Base-by-base conservation (phyloP, 2,329 filamentous ascomycete genomes). In the Orbilia brochopaga region DNA sequence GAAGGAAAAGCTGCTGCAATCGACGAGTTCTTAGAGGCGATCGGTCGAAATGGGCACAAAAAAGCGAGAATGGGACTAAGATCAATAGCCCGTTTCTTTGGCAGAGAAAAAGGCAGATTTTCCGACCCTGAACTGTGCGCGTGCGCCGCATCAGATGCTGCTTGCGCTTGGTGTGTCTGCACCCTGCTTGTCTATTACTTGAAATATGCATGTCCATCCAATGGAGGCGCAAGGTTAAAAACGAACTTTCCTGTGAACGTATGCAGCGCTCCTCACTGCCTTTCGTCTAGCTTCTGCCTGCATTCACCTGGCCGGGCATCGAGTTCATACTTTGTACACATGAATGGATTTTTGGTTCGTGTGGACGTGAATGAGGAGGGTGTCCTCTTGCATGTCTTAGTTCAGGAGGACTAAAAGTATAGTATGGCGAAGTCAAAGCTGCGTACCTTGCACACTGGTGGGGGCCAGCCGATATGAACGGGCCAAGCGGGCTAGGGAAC, bases 281-380 rank as follows among this genome's bases (percentile, higher is more conserved):
- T 66, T 58, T 60, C 27, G 55, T 66, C 52, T 66, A 66, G 55
- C 48, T 50, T 10, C 19, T 42, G 17, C 19, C 15, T 42, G 37
- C 27, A 32, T 32, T 32, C 8, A 32, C 3, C 27, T 32, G 4
- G 8, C 27, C 27, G 27, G 27, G n/a, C n/a, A n/a, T n/a, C n/a
- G n/a, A n/a, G n/a, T n/a, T n/a, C n/a, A n/a, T n/a, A n/a, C n/a
- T n/a, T n/a, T n/a, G n/a, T n/a, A n/a, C n/a, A n/a, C n/a, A n/a
- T n/a, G n/a, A n/a, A n/a, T n/a, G n/a, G n/a, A n/a, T n/a, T n/a
- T n/a, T n/a, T n/a, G n/a, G n/a, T n/a, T n/a, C n/a, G n/a, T n/a
- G n/a, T n/a, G n/a, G n/a, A n/a, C n/a, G n/a, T n/a, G n/a, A n/a
- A 32, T 32, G 27, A 32, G 27, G 3, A 32, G 4, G 27, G 27